Evolutionary conservation across 805 yeast species (phyloP).

Genomic region (Candida michaelii): DNA sequence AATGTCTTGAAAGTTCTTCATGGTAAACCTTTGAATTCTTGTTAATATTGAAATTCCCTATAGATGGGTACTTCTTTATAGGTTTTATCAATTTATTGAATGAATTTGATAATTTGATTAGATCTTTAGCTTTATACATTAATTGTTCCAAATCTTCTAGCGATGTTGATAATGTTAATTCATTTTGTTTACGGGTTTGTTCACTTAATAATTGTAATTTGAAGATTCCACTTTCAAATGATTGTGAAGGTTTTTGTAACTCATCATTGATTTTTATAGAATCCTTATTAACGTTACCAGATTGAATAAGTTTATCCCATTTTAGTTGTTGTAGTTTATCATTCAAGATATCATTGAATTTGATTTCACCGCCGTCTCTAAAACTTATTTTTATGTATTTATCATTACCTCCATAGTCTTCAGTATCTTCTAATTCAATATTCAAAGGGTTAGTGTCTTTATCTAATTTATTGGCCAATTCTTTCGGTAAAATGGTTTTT

Average conservation of each 20-base stretch:
- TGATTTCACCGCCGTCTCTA: conserved; percentile 63
- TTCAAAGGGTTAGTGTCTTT: conserved; percentile 14
- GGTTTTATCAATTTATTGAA: conserved; percentile 27
- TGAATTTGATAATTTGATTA: conserved; percentile 56
- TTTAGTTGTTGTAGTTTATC: conserved; percentile 45
- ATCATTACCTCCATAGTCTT: conserved; percentile 28
- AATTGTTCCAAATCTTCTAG: conserved; percentile 73
- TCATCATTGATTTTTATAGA: conserved; percentile 24
- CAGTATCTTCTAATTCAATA: conserved; percentile 29
- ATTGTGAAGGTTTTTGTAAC: background rate
- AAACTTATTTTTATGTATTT: conserved; percentile 67
- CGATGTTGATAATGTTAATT: conserved; percentile 62
- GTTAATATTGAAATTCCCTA: conserved; percentile 37
- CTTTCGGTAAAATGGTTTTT: conserved; percentile 13
- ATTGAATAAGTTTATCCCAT: conserved; percentile 45
- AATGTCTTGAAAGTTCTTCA: conserved; percentile 74
- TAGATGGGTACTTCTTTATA: conserved; percentile 9
- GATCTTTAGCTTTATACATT: conserved; percentile 75
- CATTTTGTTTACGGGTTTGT: conserved; percentile 55
- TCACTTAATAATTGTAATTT: conserved; percentile 63
- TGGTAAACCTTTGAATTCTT: conserved; percentile 40
- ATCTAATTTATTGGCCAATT: conserved; percentile 6
- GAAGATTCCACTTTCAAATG: conserved; percentile 56
- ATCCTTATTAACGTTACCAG: conserved; percentile 38
- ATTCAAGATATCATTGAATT: conserved; percentile 46